phyloP scores from a whole-genome alignment of 768 basidiomycete genomes.

The Mycena belliarum region DNA sequence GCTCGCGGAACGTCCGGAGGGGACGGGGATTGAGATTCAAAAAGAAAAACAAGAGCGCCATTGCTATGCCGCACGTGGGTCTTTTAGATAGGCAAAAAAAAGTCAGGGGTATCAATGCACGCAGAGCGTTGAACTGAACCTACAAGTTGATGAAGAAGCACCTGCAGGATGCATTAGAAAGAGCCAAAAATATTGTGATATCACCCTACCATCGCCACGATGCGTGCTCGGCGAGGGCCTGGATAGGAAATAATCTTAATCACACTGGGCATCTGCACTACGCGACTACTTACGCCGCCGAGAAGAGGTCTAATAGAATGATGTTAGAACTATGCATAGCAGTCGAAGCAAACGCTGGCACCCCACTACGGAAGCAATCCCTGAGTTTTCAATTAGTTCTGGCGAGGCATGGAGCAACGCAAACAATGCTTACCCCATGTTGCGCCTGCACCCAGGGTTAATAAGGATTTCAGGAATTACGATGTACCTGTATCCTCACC shows the following conservation, averaged over 20 bases:
- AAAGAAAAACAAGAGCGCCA: constrained; percentile 64
- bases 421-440: constrained; percentile 53
- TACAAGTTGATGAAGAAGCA: constrained; percentile 80
- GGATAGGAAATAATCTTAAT: background rate
- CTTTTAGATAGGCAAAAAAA: too few species aligned
- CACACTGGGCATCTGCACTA: background rate
- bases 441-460: constrained; percentile 33
- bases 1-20: constrained; percentile 55
- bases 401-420: too few species aligned
- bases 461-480: background rate
- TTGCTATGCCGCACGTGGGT: constrained; percentile 73
- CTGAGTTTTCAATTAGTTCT: too few species aligned
- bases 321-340: constrained; percentile 29
- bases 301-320: constrained; percentile 64
- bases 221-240: constrained; percentile 74
- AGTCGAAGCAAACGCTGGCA: background rate
- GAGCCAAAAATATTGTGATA: background rate
- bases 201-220: constrained; percentile 72
- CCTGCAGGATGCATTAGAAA: constrained; percentile 33
- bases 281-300: constrained; percentile 62
- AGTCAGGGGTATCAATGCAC: too few species aligned
- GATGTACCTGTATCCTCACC: constrained; percentile 34
- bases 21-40: constrained; percentile 79
- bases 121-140: too few species aligned
- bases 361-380: constrained; percentile 49